Conservation (phyloP, 1,284 basidiomycete genomes). For the Ustilago cynodontis region DNA sequence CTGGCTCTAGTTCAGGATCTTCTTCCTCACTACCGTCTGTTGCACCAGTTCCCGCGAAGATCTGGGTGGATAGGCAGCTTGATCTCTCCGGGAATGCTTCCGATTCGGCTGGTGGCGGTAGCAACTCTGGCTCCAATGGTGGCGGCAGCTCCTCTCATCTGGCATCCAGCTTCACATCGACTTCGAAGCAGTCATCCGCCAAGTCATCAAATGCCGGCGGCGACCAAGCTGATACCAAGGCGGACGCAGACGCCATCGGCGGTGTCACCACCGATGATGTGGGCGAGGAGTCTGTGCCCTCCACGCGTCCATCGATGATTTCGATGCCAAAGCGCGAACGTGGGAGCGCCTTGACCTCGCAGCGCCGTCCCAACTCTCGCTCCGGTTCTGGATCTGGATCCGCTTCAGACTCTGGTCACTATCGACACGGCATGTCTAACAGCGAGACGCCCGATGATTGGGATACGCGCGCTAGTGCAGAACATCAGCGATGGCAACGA, state of each 20-base stretch:
- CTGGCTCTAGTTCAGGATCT: slow-evolving; percentile 4
- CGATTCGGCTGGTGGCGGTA: slow-evolving; percentile 38
- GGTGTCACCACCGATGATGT: slow-evolving; percentile 30
- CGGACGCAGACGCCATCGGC: slow-evolving; percentile 17
- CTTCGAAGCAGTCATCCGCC: slow-evolving; percentile 38
- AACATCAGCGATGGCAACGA: slow-evolving; percentile 56
- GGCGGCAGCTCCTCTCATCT: slow-evolving; percentile 37
- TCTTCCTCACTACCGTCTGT: slow-evolving; percentile 3
- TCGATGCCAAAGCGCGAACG: slow-evolving; percentile 16
- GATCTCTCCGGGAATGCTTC: slow-evolving; percentile 37
- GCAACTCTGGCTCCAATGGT: slow-evolving; percentile 42
- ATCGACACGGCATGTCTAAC: slow-evolving; percentile 10
- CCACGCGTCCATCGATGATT: slow-evolving; percentile 29
- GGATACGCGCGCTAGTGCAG: slow-evolving; percentile 33
- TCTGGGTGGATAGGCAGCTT: slow-evolving; percentile 48
- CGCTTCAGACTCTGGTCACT: slow-evolving; percentile 23
- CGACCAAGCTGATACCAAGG: slow-evolving; percentile 28
- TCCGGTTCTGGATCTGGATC: slow-evolving; percentile 28
- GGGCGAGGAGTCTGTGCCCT: slow-evolving; percentile 18
- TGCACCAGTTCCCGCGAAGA: slow-evolving; percentile 22
- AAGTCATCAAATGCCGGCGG: slow-evolving; percentile 34
- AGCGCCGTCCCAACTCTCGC: slow-evolving; percentile 11
- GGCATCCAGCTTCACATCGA: slow-evolving; percentile 43
- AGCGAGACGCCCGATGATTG: slow-evolving; percentile 43
- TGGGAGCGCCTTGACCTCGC: neutral